Conservation (phyloP, 352 stramenopile genomes). For the Globisporangium solare region DNA sequence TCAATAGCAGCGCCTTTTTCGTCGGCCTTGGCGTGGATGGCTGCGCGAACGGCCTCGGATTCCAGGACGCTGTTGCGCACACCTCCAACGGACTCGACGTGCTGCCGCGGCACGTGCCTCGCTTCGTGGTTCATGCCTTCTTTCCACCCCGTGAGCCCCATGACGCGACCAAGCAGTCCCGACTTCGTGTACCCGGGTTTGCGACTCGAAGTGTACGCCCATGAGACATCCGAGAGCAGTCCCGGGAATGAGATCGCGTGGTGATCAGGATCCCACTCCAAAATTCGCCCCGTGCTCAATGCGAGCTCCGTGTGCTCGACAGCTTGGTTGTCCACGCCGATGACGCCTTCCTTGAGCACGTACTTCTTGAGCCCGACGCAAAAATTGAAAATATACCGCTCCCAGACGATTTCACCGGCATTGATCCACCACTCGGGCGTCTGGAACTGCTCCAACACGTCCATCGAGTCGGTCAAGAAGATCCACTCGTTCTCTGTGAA, state of each 20-base stretch:
- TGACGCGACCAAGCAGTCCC: slow-evolving; percentile 73
- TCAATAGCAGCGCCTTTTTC: slow-evolving; percentile 26
- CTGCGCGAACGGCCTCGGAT: slow-evolving; percentile 42
- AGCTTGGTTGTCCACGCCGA: slow-evolving; percentile 75
- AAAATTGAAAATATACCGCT: slow-evolving; percentile 85
- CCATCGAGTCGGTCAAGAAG: slow-evolving; percentile 54
- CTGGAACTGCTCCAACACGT: slow-evolving; percentile 22
- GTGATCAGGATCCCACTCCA: slow-evolving; percentile 86
- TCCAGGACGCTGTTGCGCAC: slow-evolving; percentile 76
- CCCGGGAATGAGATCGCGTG: slow-evolving; percentile 86
- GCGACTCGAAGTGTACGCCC: slow-evolving; percentile 86
- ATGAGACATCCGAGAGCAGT: slow-evolving; percentile 81
- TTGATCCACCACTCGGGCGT: slow-evolving; percentile 58
- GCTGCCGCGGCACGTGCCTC: slow-evolving; percentile 70
- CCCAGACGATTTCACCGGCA: slow-evolving; percentile 72
- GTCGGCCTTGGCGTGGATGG: slow-evolving; percentile 39
- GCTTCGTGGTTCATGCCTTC: slow-evolving; percentile 86
- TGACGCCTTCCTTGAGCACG: slow-evolving; percentile 78
- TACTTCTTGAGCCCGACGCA: slow-evolving; percentile 79
- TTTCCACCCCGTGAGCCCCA: slow-evolving; percentile 83
- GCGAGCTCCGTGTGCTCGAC: slow-evolving; percentile 81
- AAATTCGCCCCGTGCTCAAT: slow-evolving; percentile 71
- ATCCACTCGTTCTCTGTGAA: slow-evolving; percentile 88
- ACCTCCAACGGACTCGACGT: slow-evolving; percentile 52
- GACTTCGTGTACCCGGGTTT: slow-evolving; percentile 86